Conservation (phyloP, 2,329 filamentous ascomycete species). For the Coleophoma eucalyptorum region DNA sequence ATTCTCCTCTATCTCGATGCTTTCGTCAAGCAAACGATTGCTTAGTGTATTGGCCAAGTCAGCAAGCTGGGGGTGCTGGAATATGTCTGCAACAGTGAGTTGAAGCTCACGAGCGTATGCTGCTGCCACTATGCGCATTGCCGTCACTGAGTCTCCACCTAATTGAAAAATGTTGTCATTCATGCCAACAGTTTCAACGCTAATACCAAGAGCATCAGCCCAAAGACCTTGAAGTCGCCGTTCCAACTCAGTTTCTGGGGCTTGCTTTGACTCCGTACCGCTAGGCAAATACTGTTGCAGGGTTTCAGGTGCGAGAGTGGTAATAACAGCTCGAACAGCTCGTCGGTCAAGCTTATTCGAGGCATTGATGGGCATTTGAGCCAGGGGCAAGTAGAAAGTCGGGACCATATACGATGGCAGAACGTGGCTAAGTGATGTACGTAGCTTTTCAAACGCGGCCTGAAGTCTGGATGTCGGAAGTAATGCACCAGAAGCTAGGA, state of each 20-base stretch:
- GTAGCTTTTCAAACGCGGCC: not conserved
- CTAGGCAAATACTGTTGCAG: not conserved
- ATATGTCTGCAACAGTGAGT: not conserved
- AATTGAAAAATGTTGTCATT: constrained; percentile 1
- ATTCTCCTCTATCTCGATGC: not conserved
- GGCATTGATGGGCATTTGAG: constrained; percentile 20
- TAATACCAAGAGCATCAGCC: not conserved
- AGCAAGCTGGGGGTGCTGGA: not conserved
- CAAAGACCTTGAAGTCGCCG: not conserved
- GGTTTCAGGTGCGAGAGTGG: not conserved
- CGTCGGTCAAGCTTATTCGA: constrained; percentile 29
- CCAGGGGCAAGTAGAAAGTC: constrained; percentile 24
- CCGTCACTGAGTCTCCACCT: constrained; percentile 1
- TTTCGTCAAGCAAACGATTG: not conserved
- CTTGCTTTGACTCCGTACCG: not conserved
- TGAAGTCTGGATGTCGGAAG: not conserved
- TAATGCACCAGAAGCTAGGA: not conserved
- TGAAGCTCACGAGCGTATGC: not conserved
- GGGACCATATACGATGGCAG: constrained; percentile 33
- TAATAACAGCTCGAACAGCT: not conserved
- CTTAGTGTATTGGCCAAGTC: not conserved
- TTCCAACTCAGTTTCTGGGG: not conserved
- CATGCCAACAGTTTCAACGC: not conserved
- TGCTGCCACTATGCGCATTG: constrained; percentile 2
- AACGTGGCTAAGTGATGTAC: constrained; percentile 1